phyloP scores from a whole-genome alignment of 2,329 filamentous ascomycete genomes.

The Massarina eburnea region DNA sequence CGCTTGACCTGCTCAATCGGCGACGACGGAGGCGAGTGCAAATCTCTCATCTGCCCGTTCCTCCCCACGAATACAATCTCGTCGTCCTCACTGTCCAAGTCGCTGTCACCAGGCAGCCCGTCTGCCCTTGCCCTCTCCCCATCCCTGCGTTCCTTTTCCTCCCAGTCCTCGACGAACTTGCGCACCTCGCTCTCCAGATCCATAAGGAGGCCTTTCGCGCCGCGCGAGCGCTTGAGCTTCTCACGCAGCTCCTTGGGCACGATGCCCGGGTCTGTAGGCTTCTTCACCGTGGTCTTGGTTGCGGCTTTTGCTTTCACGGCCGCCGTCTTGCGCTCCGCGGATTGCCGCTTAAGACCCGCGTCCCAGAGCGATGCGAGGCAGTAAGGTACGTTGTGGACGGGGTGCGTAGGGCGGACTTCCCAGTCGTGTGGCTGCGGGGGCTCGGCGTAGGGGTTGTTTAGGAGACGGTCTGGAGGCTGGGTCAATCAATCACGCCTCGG shows the following conservation, averaged over 20 bases:
- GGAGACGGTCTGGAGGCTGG: slow-evolving; percentile 67
- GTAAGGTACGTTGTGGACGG: slow-evolving; percentile 78
- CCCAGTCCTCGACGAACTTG: slow-evolving; percentile 67
- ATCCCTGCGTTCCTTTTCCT: slow-evolving; percentile 54
- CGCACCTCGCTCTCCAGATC: slow-evolving; percentile 84
- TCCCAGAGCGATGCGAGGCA: slow-evolving; percentile 89
- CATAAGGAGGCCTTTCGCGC: slow-evolving; percentile 77
- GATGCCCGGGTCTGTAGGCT: slow-evolving; percentile 48
- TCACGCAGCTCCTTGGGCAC: slow-evolving; percentile 80
- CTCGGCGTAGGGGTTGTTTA: slow-evolving; percentile 82
- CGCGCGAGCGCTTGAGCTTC: slow-evolving; percentile 77
- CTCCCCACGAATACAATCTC: slow-evolving; percentile 89
- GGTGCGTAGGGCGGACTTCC: slow-evolving; percentile 79
- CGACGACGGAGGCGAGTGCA: slow-evolving; percentile 48
- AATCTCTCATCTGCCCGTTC: slow-evolving; percentile 65
- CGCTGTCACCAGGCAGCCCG: slow-evolving; percentile 47
- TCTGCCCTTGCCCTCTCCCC: slow-evolving; percentile 40
- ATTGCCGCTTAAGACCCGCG: slow-evolving; percentile 49
- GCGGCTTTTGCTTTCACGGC: slow-evolving; percentile 36
- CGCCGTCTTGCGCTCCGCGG: slow-evolving; percentile 47
- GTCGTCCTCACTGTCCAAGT: slow-evolving; percentile 67
- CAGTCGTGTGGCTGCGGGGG: slow-evolving; percentile 83
- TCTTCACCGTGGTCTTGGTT: slow-evolving; percentile 39
- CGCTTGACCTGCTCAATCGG: slow-evolving; percentile 50
- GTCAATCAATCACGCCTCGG: slow-evolving; percentile 1